Evolutionary conservation across 2,329 filamentous ascomycete genomes (phyloP).

Genomic region (Zelopaecilomyces penicillatus): DNA sequence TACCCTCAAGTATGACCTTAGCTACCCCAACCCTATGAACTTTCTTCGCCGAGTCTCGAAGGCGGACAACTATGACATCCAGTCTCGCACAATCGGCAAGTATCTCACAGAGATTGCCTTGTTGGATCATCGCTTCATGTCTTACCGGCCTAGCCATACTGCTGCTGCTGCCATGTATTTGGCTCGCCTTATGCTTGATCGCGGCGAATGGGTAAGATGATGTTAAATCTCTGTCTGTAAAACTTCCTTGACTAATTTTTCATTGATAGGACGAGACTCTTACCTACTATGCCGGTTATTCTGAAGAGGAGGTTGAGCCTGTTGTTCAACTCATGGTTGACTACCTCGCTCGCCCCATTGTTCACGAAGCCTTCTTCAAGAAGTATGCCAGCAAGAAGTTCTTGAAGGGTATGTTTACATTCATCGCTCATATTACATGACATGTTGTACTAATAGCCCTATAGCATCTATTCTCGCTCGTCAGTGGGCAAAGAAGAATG

Average conservation of each 20-base stretch:
- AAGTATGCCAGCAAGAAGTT: constrained; percentile 99
- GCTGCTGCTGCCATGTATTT: constrained; percentile 94
- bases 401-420: constrained; percentile 70
- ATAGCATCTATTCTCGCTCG: constrained; percentile 83
- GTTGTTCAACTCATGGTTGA: constrained; percentile 94
- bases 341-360: constrained; percentile 82
- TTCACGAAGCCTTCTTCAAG: constrained; percentile 97
- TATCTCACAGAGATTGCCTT: constrained; percentile 97
- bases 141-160: constrained; percentile 79
- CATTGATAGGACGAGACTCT: constrained; percentile 65
- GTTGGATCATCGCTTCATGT: constrained; percentile 88
- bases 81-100: constrained; percentile 93
- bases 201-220: constrained; percentile 75
- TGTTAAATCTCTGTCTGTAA: neutral
- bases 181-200: constrained; percentile 79
- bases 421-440: neutral
- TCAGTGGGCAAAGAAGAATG: constrained; percentile 85
- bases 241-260: constrained; percentile 18
- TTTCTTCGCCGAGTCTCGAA: constrained; percentile 98
- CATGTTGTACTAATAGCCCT: constrained; percentile 11
- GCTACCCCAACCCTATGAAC: constrained; percentile 99
- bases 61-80: constrained; percentile 98
- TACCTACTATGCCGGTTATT: constrained; percentile 86
- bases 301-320: constrained; percentile 84
- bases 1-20: constrained; percentile 91